These are phyloP conservation scores for Penicillium herquei DNA, from an alignment of 495 filamentous ascomycete genomes.

Conservation along the genomic window DNA sequence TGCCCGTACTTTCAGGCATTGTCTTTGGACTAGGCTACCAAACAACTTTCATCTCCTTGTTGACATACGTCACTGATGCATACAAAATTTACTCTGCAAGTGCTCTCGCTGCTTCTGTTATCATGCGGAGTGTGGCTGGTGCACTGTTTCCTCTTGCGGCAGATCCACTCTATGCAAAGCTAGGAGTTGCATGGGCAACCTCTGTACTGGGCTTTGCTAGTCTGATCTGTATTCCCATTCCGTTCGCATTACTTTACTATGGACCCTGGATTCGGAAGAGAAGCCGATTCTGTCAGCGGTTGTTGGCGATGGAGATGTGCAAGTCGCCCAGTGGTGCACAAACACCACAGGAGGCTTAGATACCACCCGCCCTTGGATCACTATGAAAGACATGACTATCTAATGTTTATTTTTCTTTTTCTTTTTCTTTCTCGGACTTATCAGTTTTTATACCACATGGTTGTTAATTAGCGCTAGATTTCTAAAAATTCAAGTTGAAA, in stretches of 20 bases:
- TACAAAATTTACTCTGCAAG: constrained; percentile 70
- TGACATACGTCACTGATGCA: constrained; percentile 77
- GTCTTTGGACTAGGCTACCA: constrained; percentile 70
- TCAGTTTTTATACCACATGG: neutral
- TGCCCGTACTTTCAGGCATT: constrained; percentile 61
- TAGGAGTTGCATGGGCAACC: constrained; percentile 46
- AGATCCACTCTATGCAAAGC: constrained; percentile 34
- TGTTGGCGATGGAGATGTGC: constrained; percentile 25
- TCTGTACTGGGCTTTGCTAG: constrained; percentile 46
- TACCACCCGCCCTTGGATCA: neutral
- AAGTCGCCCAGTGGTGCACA: constrained; percentile 13
- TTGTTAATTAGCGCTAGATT: neutral
- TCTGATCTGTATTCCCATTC: constrained; percentile 40
- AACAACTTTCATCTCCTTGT: constrained; percentile 62
- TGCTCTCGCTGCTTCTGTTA: constrained; percentile 64
- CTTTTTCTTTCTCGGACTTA: neutral
- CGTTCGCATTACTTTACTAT: constrained; percentile 36
- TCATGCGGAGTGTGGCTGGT: constrained; percentile 59
- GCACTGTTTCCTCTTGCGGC: constrained; percentile 52
- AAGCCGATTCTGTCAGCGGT: constrained; percentile 41
- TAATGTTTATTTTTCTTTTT: neutral
- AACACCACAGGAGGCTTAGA: constrained; percentile 16
- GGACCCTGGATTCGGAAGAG: constrained; percentile 35
- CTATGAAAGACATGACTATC: neutral
- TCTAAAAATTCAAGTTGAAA: neutral